Evolutionary conservation across 176 grass and related monocot genomes (phyloP), one percentile per base, ranked within the genome.

Genomic region (Musa schizocarpa): DNA sequence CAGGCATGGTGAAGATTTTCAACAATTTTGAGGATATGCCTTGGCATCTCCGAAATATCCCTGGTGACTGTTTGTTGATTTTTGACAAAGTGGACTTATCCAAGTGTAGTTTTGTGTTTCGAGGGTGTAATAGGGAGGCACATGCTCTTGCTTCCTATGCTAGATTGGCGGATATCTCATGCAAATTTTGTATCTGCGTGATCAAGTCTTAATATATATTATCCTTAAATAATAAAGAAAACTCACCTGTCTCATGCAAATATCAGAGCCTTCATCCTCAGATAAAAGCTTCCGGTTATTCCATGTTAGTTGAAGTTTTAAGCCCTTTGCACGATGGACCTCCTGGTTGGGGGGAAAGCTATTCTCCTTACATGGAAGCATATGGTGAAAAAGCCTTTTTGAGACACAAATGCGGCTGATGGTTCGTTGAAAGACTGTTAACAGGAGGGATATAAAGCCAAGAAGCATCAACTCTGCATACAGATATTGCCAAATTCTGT

Each of bases 381-480:
- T 93, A 50, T 63, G 63, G 19, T 0, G 34, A 3, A 68, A 82
- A 85, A 82, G 21, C 67, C 52, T 87, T 83, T 78, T 72, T 10
- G 85, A 86, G 75, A 97, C 86, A 59, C 94, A 97, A 65, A 93
- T 88, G 71, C 75, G 54, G 72, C 57, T 24, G 72, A 91, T 87
- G 50, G 86, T 83, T 56, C 76, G 53, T 78, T 93, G 86, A 63
- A 85, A 97, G 53, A 92, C 85, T 11, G 87, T 90, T 58, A 97
- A 71, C 61, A 93, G 23, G 57, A 97, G 92, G 24, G 94, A 97
- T 80, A 97, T 97, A 65, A 97, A 97, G 62, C 94, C 94, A 8
- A 97, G 84, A 77, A 97, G 85, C 94, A 97, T 93, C 52, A 97
- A 75, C 76, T 97, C 90, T 97, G 90, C 87, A 88, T 74, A 25